Evolutionary conservation across 225 moss, liverwort and hornwort genomes (phyloP), one percentile per base, ranked within the genome.

Genomic region (Pleurozium schreberi): DNA sequence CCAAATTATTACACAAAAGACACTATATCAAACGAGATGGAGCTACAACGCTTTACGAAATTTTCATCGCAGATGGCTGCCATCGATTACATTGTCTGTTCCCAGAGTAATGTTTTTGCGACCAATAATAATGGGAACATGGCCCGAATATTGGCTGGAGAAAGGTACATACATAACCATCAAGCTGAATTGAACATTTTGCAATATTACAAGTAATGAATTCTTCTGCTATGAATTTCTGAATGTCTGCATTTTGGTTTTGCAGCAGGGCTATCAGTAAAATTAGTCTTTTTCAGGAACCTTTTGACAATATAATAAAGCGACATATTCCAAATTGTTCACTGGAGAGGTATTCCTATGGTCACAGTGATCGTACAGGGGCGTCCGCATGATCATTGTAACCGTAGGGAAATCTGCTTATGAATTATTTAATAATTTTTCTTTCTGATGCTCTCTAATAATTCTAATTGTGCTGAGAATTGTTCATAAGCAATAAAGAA

Each of bases 41-140:
- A 99, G 90, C 84, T 97, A 45, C 62, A 79, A 71, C 91, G 92
- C 43, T 99, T 96, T 89, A 87, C 88, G 70, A 88, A 81, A 23
- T 96, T 93, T 88, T 96, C 99, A 52, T 99, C 99, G 52, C 96
- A 96, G 86, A 94, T 99, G 96, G 99, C 99, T 60, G 99, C 99
- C 52, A 96, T 99, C n/a, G 99, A 99, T 91, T 99, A 99, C 80
- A 96, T 96, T 81, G 99, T 97, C n/a, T 99, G 99, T 84, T 97
- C 95, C 62, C 92, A 96, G 87, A 99, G 99, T 90, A 93, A 99
- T 92, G 99, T 96, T 62, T 99, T 99, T 93, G 99, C 96, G 86
- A 95, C 99, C 52, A 99, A 99, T 84, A 99, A 99, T 81, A 99
- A 99, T 75, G 99, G 97, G 45, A 99, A 99, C 68, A 99, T 99